Conservation (phyloP, 1,284 basidiomycete species). For the Cutaneotrichosporon daszewskae region DNA sequence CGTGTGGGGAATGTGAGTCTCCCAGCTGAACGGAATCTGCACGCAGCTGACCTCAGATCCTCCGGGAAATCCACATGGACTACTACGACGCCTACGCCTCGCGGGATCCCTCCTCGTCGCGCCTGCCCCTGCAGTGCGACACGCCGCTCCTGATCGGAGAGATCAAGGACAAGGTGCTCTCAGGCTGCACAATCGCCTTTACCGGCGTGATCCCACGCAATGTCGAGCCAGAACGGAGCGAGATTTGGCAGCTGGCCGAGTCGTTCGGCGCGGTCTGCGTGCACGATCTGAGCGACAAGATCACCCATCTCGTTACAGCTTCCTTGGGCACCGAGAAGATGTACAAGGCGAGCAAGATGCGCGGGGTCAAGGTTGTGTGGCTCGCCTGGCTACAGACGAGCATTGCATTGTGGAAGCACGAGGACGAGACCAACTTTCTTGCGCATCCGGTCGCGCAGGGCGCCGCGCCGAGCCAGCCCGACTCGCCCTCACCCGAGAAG, state of each 20-base stretch:
- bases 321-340: conserved; percentile 91
- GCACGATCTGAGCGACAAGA: conserved; percentile 59
- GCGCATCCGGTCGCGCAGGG: conserved; percentile 36
- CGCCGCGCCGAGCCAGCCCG: not conserved
- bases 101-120: conserved; percentile 4
- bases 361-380: conserved; percentile 75
- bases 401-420: conserved; percentile 64
- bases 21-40: not conserved
- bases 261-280: conserved; percentile 83
- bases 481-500: not conserved
- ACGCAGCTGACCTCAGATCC: conserved; percentile 53
- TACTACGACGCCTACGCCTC: conserved; percentile 57
- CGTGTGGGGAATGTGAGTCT: conserved; percentile 63
- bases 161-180: conserved; percentile 68
- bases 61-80: conserved; percentile 66
- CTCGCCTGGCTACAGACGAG: conserved; percentile 82
- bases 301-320: conserved; percentile 88
- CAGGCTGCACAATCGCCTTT: conserved; percentile 76
- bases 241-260: conserved; percentile 79
- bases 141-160: conserved; percentile 56
- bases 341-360: conserved; percentile 63
- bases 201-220: conserved; percentile 90
- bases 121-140: conserved; percentile 21
- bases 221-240: conserved; percentile 61
- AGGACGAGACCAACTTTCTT: conserved; percentile 29